phyloP scores from a whole-genome alignment of 2,329 filamentous ascomycete species.

The Cercospora nicotianae region DNA sequence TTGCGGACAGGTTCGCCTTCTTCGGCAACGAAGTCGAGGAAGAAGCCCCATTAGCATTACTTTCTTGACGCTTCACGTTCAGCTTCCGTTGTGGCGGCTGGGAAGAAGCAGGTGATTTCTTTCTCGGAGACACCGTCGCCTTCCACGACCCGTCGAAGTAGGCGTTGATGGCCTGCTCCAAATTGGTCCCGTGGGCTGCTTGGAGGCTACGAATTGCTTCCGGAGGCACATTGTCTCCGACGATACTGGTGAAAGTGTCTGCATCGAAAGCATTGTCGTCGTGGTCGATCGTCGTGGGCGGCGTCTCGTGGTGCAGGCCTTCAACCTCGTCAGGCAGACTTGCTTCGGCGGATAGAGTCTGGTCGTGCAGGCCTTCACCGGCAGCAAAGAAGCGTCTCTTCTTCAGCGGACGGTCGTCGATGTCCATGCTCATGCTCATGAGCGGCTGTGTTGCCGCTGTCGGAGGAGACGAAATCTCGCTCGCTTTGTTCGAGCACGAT shows the following conservation, averaged over 20 bases:
- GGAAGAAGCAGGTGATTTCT: slow-evolving; percentile 20
- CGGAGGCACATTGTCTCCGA: slow-evolving; percentile 53
- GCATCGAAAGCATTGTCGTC: slow-evolving; percentile 52
- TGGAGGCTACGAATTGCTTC: slow-evolving; percentile 52
- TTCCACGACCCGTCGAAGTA: slow-evolving; percentile 66
- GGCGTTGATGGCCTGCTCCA: slow-evolving; percentile 64
- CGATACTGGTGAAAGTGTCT: slow-evolving; percentile 56
- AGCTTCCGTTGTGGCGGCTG: slow-evolving; percentile 19
- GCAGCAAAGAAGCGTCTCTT: slow-evolving; percentile 65
- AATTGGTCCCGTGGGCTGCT: slow-evolving; percentile 52
- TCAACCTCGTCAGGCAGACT: slow-evolving; percentile 38
- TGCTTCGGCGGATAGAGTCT: slow-evolving; percentile 34
- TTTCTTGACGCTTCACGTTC: slow-evolving; percentile 12
- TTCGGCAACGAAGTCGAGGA: slow-evolving; percentile 14
- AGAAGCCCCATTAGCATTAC: slow-evolving; percentile 3
- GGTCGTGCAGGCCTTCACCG: slow-evolving; percentile 41
- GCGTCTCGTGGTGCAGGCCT: slow-evolving; percentile 36
- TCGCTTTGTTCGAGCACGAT: background rate
- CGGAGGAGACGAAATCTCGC: background rate
- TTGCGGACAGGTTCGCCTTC: slow-evolving; percentile 35
- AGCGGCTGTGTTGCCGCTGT: background rate
- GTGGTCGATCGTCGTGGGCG: slow-evolving; percentile 10
- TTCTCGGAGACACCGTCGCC: slow-evolving; percentile 29
- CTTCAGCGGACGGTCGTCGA: slow-evolving; percentile 58
- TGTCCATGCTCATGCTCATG: slow-evolving; percentile 31